Evolutionary conservation across 257 asterid species (phyloP), one percentile per base, ranked within the genome.

Genomic region (Penstemon eatonii): DNA sequence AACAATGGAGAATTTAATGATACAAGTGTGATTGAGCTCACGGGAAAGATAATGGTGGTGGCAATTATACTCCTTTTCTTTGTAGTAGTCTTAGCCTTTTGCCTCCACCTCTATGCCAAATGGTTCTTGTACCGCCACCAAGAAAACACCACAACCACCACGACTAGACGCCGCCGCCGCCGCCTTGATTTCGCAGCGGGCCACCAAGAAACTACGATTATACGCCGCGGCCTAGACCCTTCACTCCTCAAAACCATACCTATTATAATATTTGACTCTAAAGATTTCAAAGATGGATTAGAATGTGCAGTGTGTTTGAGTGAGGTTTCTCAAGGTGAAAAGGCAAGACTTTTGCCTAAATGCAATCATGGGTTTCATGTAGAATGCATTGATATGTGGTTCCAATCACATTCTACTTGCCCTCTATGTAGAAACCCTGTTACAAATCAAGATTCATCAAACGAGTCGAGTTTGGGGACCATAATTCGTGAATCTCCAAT

Each of bases 341-440:
- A 85, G 56, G 56, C 89, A 4, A 77, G 96, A 45, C 73, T 86
- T 78, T 69, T 92, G 63, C 97, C 98, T 3, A 81, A 86, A 79
- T 92, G 98, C 79, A 84, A 78, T 36, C 98, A 92, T 69, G 96
- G 96, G 3, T 92, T 92, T 56, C 98, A 92, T 63, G 86, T 84
- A 0, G 98, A 83, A 8, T 92, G 98, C 77, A 92, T 92, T 25
- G 98, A 92, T 44, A 86, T 90, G 97, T 92, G 98, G 98, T 89
- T 92, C 60, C 87, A 82, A 3, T 86, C 95, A n/a, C 96, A 92
- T 80, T 82, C 92, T 50, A 90, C 98, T 38, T 92, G 97, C 56
- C 98, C 98, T 57, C 70, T 92, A 3, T 92, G 98, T n/a, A 65
- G 98, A 56, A 85, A 84, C 59, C 83, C 91, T 0, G 82, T 90